Base-by-base conservation (phyloP, 345 rosid genomes). In the Corchorus capsularis region DNA sequence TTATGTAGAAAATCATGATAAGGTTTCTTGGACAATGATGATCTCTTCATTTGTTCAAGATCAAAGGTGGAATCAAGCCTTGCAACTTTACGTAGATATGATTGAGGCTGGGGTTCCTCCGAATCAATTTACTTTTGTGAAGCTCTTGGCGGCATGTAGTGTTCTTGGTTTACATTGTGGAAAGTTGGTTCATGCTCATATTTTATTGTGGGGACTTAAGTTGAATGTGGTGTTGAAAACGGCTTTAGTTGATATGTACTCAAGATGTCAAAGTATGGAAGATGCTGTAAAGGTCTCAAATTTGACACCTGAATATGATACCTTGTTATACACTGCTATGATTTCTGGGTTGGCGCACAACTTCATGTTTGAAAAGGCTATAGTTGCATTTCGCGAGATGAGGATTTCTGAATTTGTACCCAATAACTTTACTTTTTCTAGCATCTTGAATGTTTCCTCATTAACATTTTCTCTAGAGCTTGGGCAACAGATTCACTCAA, bases 1-100 rank as follows among this genome's bases (percentile, higher is more conserved):
- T 52, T 73, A 65, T 27, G 73, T 83, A 75, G 85, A 77, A 16
- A 84, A 79, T 75, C 61, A 77, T 3, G 96, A 93, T 77, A 78
- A 81, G 6, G 81, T 91, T 80, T 81, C 88, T n/a, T 89, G 94
- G 97, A 89, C 96, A 4, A 75, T 81, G 54, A 82, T 91, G 90
- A 88, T 93, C 59, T 83, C 93, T 77, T 87, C 89, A 16, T 75
- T 80, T 32, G 82, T 85, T 67, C 85, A 79, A 79, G 88, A 79
- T 57, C 77, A 80, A 37, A 79, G 87, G 75, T 85, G 91, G 89
- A 69, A 64, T 39, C 82, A 72, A 68, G 96, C 92, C 61, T 78
- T 89, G 37, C 47, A 52, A 70, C 69, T 89, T 70, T 91, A 89
- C 76, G 43, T 70, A n/a, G 63, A 70, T 55, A 89, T 93, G 96